Evolutionary conservation across 768 basidiomycete genomes (phyloP).

Genomic region (Psilocybe azurescens): DNA sequence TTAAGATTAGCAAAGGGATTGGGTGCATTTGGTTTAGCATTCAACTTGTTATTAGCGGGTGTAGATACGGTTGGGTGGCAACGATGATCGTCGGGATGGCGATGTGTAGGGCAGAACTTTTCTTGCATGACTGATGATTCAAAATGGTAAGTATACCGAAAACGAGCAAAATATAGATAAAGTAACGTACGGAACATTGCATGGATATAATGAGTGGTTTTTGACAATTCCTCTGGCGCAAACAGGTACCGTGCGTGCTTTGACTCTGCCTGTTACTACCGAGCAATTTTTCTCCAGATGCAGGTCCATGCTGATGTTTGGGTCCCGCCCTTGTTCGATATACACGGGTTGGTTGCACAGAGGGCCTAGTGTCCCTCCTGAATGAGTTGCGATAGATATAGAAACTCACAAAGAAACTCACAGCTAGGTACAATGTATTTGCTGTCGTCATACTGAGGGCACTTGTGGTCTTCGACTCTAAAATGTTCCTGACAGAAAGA

Average conservation of each 20-base stretch:
- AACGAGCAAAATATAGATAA: not conserved
- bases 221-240: conserved; percentile 69
- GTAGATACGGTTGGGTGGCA: conserved; percentile 40
- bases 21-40: conserved; percentile 20
- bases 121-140: conserved; percentile 60
- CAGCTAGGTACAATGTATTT: conserved; percentile 82
- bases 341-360: conserved; percentile 79
- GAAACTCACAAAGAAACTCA: conserved; percentile 35
- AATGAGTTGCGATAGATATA: not conserved
- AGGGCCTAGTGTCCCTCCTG: conserved; percentile 53
- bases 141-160: not conserved
- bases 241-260: conserved; percentile 56
- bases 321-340: conserved; percentile 78
- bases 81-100: conserved; percentile 76
- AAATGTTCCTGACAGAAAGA: conserved; percentile 84
- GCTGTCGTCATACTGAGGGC: conserved; percentile 72
- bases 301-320: conserved; percentile 80
- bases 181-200: conserved; percentile 65
- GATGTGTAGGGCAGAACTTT: conserved; percentile 82
- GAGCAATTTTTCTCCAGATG: conserved; percentile 73
- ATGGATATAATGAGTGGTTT: conserved; percentile 81
- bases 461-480: conserved; percentile 68
- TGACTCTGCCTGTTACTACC: conserved; percentile 68
- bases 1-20: conserved; percentile 36
- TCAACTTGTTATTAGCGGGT: conserved; percentile 19